Evolutionary conservation across 2,329 filamentous ascomycete species (phyloP).

Genomic region (Alternaria brassicae): DNA sequence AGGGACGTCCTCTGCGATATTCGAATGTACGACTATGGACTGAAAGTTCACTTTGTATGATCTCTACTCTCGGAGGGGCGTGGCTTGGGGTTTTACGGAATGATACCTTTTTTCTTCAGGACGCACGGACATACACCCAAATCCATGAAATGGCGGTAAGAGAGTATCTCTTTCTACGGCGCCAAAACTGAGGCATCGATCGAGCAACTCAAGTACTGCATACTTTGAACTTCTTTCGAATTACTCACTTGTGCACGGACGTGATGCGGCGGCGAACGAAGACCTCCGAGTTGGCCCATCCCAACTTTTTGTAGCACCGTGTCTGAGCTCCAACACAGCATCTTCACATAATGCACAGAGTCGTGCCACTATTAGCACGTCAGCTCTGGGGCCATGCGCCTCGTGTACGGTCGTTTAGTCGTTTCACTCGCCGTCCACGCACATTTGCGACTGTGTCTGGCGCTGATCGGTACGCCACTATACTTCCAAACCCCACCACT

Average conservation of each 20-base stretch:
- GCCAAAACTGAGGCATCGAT: not conserved
- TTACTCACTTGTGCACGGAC: constrained; percentile 13
- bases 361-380: constrained; percentile 40
- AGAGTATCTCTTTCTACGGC: no score
- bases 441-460: constrained; percentile 56
- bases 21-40: constrained; percentile 32
- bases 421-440: constrained; percentile 44
- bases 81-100: constrained; percentile 15
- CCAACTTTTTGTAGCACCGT: constrained; percentile 20
- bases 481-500: not conserved
- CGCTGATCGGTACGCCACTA: constrained; percentile 33
- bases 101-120: constrained; percentile 23
- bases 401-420: constrained; percentile 52
- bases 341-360: constrained; percentile 31
- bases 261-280: constrained; percentile 26
- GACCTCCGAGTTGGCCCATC: constrained; percentile 20
- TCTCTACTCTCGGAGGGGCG: constrained; percentile 38
- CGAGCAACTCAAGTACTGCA: not conserved
- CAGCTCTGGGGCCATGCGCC: constrained; percentile 59
- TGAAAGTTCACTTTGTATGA: constrained; percentile 31
- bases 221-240: not conserved
- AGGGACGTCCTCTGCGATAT: constrained; percentile 4
- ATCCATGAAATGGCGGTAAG: not conserved
- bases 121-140: not conserved
- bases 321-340: constrained; percentile 6